phyloP scores from a whole-genome alignment of 768 basidiomycete genomes.

The Pleurotus giganteus region DNA sequence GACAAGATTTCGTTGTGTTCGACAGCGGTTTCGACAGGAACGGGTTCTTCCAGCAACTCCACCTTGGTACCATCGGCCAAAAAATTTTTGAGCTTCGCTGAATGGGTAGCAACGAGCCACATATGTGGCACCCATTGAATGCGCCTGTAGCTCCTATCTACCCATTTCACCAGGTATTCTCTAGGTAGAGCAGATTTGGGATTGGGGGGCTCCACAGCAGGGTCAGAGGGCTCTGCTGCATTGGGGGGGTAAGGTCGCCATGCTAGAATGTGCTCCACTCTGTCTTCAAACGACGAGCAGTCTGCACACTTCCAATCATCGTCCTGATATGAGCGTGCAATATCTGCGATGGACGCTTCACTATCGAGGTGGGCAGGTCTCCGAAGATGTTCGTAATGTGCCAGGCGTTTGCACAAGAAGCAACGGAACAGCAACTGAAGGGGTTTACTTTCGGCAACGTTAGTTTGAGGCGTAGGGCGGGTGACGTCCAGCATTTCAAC shows the following conservation, averaged over 20 bases:
- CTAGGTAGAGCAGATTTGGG: conserved; percentile 69
- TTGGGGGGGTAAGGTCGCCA: conserved; percentile 82
- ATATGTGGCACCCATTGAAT: conserved; percentile 90
- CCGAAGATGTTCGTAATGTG: conserved; percentile 78
- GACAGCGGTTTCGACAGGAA: conserved; percentile 27
- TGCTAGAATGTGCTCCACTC: conserved; percentile 82
- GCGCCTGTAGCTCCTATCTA: conserved; percentile 71
- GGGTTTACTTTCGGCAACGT: conserved; percentile 18
- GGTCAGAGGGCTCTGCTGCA: conserved; percentile 50
- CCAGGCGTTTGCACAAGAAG: conserved; percentile 74
- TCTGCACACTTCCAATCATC: conserved; percentile 71
- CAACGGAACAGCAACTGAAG: conserved; percentile 76
- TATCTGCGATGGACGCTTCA: conserved; percentile 33
- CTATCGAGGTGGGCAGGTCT: conserved; percentile 36
- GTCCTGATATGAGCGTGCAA: conserved; percentile 63
- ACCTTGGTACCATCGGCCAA: conserved; percentile 66
- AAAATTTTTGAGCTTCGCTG: conserved; percentile 76
- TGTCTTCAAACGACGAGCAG: conserved; percentile 68
- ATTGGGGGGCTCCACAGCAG: conserved; percentile 38
- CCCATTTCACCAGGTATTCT: conserved; percentile 94
- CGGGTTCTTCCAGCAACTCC: conserved; percentile 53
- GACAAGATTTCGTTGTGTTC: conserved; percentile 25
- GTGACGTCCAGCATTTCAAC: conserved; percentile 34
- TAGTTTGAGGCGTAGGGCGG: conserved; percentile 10
- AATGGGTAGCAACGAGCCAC: conserved; percentile 75